Percentiles rank a stretch among this genome's conserved stretches.
These are phyloP conservation scores for Termitomyces sp. DNA, from an alignment of 768 basidiomycete species.

Conservation along the genomic window DNA sequence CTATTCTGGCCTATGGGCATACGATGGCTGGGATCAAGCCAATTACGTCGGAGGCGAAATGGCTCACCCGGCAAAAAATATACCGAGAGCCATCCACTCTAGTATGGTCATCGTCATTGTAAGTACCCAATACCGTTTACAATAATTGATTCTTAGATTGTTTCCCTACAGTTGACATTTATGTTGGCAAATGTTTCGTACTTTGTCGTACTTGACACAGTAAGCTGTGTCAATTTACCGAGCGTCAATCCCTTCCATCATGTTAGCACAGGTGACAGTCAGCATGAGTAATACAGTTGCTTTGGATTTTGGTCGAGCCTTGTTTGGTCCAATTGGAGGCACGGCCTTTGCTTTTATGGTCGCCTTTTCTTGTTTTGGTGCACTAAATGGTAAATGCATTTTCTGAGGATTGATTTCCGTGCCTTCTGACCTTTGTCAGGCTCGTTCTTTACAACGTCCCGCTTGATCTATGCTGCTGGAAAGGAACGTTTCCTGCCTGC, in stretches of 20 bases:
- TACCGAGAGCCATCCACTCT: conserved; percentile 84
- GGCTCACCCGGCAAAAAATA: conserved; percentile 72
- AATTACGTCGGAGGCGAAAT: conserved; percentile 93
- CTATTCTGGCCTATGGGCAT: conserved; percentile 94
- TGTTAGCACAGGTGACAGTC: conserved; percentile 43
- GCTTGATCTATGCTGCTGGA: conserved; percentile 85
- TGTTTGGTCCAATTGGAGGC: conserved; percentile 87
- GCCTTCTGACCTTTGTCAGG: conserved; percentile 30
- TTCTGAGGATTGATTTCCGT: neutral
- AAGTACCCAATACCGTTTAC: conserved; percentile 19
- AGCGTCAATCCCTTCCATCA: neutral
- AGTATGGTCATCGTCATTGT: conserved; percentile 85
- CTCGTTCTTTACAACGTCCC: conserved; percentile 69
- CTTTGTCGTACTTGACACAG: conserved; percentile 89
- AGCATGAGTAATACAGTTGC: conserved; percentile 83
- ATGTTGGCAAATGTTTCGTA: conserved; percentile 83
- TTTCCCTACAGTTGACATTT: conserved; percentile 54
- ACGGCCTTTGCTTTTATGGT: conserved; percentile 87
- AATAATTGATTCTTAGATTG: neutral
- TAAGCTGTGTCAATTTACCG: conserved; percentile 16
- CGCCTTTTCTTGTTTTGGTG: conserved; percentile 92
- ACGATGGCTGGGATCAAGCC: conserved; percentile 93
- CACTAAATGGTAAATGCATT: conserved; percentile 65
- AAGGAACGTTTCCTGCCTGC: conserved; percentile 84
- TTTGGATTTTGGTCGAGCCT: conserved; percentile 83